phyloP scores from a whole-genome alignment of 805 yeast genomes.

The Yarrowia keelungensis region DNA sequence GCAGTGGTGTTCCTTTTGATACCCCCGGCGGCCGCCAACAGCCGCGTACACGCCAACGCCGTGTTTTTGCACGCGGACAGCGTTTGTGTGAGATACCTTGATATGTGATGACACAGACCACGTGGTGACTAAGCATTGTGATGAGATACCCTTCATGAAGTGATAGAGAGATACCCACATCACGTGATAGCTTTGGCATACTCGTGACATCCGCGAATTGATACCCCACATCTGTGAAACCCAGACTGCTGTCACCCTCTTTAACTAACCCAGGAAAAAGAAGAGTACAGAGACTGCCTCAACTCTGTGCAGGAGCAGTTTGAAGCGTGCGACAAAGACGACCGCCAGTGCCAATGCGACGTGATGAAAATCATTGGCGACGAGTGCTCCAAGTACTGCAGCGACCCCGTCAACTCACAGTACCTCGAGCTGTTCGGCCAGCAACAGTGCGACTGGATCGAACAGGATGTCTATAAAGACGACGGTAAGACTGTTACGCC shows the following conservation, averaged over 20 bases:
- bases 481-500: background rate
- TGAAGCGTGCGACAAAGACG: constrained; percentile 41
- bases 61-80: constrained; percentile 30
- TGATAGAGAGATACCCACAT: background rate
- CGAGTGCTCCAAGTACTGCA: constrained; percentile 41
- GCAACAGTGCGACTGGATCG: constrained; percentile 28
- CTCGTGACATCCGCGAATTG: too few species aligned
- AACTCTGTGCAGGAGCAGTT: constrained; percentile 40
- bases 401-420: constrained; percentile 35
- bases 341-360: constrained; percentile 42
- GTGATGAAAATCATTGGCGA: constrained; percentile 41
- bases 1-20: background rate
- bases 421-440: constrained; percentile 19
- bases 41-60: constrained; percentile 30
- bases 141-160: too few species aligned
- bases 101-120: too few species aligned
- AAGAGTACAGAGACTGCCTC: constrained; percentile 38
- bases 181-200: too few species aligned
- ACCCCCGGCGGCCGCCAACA: background rate
- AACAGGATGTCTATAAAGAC: constrained; percentile 14
- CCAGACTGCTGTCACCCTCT: too few species aligned
- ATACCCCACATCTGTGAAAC: too few species aligned
- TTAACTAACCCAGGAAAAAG: constrained; percentile 28
- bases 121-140: too few species aligned
- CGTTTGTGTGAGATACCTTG: constrained; percentile 14